Evolutionary conservation across 2,329 filamentous ascomycete species (phyloP).

Genomic region (Amylocarpus encephaloides): DNA sequence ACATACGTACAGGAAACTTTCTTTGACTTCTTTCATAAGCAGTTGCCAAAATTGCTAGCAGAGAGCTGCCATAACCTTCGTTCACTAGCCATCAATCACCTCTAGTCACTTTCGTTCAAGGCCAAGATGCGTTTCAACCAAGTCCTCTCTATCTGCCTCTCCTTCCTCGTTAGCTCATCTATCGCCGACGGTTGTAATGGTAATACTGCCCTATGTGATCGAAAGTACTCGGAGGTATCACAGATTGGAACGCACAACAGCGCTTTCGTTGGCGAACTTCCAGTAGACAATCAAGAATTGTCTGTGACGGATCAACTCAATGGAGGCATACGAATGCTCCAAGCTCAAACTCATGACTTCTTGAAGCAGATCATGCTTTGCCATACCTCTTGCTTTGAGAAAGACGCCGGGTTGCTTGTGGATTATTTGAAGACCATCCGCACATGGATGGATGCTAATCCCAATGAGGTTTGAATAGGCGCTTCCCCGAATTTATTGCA

Average conservation of each 20-base stretch:
- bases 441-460: conserved; percentile 51
- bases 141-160: background rate
- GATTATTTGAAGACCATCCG: conserved; percentile 51
- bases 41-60: no score
- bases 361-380: conserved; percentile 29
- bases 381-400: conserved; percentile 55
- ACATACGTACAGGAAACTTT: no score
- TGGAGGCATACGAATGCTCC: conserved; percentile 59
- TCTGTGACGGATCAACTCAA: conserved; percentile 53
- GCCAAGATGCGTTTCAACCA: background rate
- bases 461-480: conserved; percentile 40
- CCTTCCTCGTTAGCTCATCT: background rate
- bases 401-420: conserved; percentile 51
- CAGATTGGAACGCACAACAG: conserved; percentile 66
- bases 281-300: conserved; percentile 49
- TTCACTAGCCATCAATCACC: background rate
- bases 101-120: background rate
- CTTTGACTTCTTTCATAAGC: no score
- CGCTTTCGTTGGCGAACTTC: conserved; percentile 28
- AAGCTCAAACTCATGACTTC: conserved; percentile 43
- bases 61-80: no score
- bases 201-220: conserved; percentile 64
- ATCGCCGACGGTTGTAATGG: conserved; percentile 58
- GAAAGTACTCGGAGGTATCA: conserved; percentile 69
- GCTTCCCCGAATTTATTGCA: no score